These are phyloP conservation scores for Imleria badia DNA, from an alignment of 768 basidiomycete genomes.

Conservation along the genomic window DNA sequence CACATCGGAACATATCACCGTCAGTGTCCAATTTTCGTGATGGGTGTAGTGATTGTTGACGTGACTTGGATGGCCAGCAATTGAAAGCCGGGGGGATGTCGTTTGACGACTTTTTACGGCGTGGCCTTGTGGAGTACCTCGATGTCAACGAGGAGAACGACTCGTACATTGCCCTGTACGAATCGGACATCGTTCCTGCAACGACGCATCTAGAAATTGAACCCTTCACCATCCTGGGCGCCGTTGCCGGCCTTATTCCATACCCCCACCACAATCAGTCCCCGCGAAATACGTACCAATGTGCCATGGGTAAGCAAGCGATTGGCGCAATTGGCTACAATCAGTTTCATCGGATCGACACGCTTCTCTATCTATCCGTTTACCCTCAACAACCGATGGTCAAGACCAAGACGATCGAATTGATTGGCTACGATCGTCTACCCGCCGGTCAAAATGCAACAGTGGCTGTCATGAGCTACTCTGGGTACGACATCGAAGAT, in stretches of 20 bases:
- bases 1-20: conserved; percentile 74
- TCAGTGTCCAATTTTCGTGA: conserved; percentile 32
- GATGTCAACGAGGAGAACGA: conserved; percentile 99
- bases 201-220: conserved; percentile 99
- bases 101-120: conserved; percentile 92
- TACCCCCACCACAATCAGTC: conserved; percentile 99
- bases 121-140: conserved; percentile 94
- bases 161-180: conserved; percentile 93
- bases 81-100: conserved; percentile 75
- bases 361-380: conserved; percentile 93
- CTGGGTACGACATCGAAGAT: conserved; percentile 99
- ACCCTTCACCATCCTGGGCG: conserved; percentile 95
- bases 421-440: conserved; percentile 93
- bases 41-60: conserved; percentile 2
- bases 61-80: conserved; percentile 43
- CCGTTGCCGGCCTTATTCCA: conserved; percentile 96
- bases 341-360: conserved; percentile 96
- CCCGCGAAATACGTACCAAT: conserved; percentile 98
- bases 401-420: conserved; percentile 96
- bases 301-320: conserved; percentile 99
- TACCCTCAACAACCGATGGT: conserved; percentile 99
- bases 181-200: conserved; percentile 72
- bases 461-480: conserved; percentile 98
- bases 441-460: conserved; percentile 99
- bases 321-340: conserved; percentile 99